Percentiles rank a stretch among this genome's conserved stretches.
These are phyloP conservation scores for Mychonastes homosphaera DNA, from an alignment of 139 green algal genomes.

Conservation along the genomic window DNA sequence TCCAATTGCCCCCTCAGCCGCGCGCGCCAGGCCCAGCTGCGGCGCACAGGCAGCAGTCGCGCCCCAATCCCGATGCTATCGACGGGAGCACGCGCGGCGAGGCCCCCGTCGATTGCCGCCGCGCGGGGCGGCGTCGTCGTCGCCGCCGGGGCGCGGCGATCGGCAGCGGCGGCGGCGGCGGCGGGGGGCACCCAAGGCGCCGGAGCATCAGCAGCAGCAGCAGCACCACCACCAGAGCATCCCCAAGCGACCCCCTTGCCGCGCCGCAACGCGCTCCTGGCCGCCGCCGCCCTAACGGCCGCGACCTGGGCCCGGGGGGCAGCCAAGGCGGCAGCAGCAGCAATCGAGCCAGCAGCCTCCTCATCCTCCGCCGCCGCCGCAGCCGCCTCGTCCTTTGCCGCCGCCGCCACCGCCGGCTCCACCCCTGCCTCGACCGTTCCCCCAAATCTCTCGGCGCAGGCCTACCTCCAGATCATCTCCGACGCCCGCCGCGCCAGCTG, in stretches of 20 bases:
- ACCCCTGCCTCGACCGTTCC: constrained; percentile 7
- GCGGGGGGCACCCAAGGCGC: not conserved
- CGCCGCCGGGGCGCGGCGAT: too few species aligned
- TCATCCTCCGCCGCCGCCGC: not conserved
- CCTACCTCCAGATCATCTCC: constrained; percentile 4
- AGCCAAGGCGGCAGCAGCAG: not conserved
- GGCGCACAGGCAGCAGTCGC: too few species aligned
- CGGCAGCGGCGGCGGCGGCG: not conserved
- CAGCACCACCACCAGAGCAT: not conserved
- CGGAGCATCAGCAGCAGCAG: not conserved
- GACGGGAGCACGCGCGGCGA: too few species aligned
- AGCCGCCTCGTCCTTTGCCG: constrained; percentile 1
- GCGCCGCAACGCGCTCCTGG: too few species aligned
- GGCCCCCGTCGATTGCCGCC: too few species aligned
- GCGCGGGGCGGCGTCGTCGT: too few species aligned
- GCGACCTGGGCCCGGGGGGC: not conserved
- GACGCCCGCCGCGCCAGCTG: not conserved
- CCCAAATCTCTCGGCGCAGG: constrained; percentile 12
- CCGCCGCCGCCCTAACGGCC: not conserved
- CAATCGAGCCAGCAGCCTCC: not conserved
- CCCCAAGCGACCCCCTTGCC: not conserved
- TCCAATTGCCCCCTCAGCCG: too few species aligned
- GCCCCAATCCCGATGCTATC: too few species aligned
- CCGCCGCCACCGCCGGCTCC: not conserved
- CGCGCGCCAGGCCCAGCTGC: too few species aligned